Evolutionary conservation across 352 stramenopile genomes (phyloP).

Genomic region (Phytophthora vignae): DNA sequence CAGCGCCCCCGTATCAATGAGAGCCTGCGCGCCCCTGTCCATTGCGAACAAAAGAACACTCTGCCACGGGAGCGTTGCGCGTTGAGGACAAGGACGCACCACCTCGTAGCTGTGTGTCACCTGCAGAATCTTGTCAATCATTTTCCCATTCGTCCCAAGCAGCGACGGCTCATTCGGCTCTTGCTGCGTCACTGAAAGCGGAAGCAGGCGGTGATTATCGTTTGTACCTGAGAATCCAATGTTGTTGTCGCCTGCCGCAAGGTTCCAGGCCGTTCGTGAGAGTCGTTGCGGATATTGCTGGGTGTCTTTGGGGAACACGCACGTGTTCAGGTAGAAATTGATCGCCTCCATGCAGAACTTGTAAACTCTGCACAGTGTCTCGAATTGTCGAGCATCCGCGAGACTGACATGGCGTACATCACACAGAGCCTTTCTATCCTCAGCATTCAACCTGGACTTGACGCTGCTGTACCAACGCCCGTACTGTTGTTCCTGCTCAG

Average conservation of each 20-base stretch:
- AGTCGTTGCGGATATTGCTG: slow-evolving; percentile 82
- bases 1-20: slow-evolving; percentile 90
- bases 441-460: slow-evolving; percentile 5
- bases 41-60: slow-evolving; percentile 52
- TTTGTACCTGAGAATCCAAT: slow-evolving; percentile 93
- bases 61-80: slow-evolving; percentile 48
- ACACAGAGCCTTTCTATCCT: slow-evolving; percentile 44
- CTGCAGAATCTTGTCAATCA: slow-evolving; percentile 80
- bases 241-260: slow-evolving; percentile 62
- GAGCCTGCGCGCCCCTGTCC: slow-evolving; percentile 50
- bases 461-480: slow-evolving; percentile 69
- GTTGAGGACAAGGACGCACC: slow-evolving; percentile 12
- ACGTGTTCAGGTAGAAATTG: slow-evolving; percentile 88
- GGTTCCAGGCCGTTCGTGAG: slow-evolving; percentile 82
- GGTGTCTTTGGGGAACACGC: slow-evolving; percentile 87
- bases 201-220: slow-evolving; percentile 86
- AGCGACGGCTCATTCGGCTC: slow-evolving; percentile 64
- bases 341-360: slow-evolving; percentile 73
- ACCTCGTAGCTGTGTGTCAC: slow-evolving; percentile 48
- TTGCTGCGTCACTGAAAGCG: slow-evolving; percentile 67
- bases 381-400: slow-evolving; percentile 71
- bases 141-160: slow-evolving; percentile 85
- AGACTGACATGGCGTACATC: slow-evolving; percentile 82
- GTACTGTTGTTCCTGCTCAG: slow-evolving; percentile 74
- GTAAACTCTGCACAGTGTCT: slow-evolving; percentile 58